phyloP scores from a whole-genome alignment of 1,284 basidiomycete genomes.

The Rhodofomes roseus region DNA sequence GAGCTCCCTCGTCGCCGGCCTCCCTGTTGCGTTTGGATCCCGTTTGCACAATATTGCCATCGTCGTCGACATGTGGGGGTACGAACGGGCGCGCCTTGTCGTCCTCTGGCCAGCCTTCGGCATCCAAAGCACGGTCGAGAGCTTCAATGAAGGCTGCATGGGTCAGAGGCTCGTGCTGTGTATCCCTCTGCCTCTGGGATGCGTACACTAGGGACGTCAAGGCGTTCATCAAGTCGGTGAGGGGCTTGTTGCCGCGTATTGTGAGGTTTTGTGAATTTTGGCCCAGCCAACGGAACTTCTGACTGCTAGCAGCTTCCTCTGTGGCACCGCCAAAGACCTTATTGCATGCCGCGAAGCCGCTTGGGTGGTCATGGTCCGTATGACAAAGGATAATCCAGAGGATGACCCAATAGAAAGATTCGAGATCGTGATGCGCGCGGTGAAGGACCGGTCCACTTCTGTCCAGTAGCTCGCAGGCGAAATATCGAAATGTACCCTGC shows the following conservation, averaged over 20 bases:
- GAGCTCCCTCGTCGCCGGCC: neutral
- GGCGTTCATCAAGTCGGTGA: neutral
- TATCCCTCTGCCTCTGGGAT: neutral
- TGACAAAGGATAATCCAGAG: conserved; percentile 10
- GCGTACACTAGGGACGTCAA: neutral
- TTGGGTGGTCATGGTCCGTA: neutral
- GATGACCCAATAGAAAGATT: conserved; percentile 12
- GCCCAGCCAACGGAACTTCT: neutral
- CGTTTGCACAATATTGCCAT: neutral
- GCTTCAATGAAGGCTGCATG: neutral
- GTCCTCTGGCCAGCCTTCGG: neutral
- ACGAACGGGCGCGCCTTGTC: neutral
- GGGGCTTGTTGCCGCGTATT: neutral
- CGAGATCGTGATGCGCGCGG: conserved; percentile 9
- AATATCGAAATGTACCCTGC: neutral
- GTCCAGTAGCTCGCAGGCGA: neutral
- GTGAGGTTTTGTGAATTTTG: neutral
- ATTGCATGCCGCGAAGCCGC: neutral
- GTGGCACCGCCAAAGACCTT: neutral
- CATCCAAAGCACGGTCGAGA: neutral
- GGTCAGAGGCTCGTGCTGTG: neutral
- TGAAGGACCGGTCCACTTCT: neutral
- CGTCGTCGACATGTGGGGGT: neutral
- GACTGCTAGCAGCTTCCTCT: neutral
- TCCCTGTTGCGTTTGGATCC: neutral